Evolutionary conservation across 2,329 filamentous ascomycete genomes (phyloP).

Genomic region (Aspergillus quadricinctus): DNA sequence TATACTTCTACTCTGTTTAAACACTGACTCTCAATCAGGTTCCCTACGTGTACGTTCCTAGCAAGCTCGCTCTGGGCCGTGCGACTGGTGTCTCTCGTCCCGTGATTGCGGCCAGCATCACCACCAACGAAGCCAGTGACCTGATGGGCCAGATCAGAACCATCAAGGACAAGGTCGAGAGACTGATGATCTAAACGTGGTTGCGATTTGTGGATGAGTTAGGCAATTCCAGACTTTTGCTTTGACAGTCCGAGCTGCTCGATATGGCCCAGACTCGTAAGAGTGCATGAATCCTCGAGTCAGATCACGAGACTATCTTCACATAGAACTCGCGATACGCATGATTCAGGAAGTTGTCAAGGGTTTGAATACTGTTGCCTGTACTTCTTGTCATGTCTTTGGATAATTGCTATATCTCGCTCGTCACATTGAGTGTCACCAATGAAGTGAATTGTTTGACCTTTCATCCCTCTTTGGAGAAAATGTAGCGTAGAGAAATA

Average conservation of each 20-base stretch:
- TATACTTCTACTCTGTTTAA: neutral
- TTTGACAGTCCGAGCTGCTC: neutral
- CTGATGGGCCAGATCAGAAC: conserved; percentile 80
- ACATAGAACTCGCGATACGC: neutral
- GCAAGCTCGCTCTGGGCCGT: conserved; percentile 79
- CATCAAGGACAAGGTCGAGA: conserved; percentile 93
- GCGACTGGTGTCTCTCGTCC: conserved; percentile 84
- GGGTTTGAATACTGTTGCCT: neutral
- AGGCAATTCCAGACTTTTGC: neutral
- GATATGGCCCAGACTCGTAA: neutral
- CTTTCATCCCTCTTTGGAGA: neutral
- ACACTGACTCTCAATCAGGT: conserved; percentile 20
- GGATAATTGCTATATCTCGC: neutral
- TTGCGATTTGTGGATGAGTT: neutral
- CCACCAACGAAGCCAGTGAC: conserved; percentile 86
- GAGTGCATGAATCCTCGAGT: neutral
- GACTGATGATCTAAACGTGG: conserved; percentile 74
- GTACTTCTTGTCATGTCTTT: neutral
- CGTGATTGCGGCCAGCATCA: conserved; percentile 85
- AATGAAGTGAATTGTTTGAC: neutral
- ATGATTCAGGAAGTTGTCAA: neutral
- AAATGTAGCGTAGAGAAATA: neutral
- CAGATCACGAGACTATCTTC: neutral
- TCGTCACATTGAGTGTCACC: neutral
- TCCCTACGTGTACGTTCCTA: conserved; percentile 68